Base-by-base conservation (phyloP, 1,284 basidiomycete genomes). In the Tilletiaria anomala region DNA sequence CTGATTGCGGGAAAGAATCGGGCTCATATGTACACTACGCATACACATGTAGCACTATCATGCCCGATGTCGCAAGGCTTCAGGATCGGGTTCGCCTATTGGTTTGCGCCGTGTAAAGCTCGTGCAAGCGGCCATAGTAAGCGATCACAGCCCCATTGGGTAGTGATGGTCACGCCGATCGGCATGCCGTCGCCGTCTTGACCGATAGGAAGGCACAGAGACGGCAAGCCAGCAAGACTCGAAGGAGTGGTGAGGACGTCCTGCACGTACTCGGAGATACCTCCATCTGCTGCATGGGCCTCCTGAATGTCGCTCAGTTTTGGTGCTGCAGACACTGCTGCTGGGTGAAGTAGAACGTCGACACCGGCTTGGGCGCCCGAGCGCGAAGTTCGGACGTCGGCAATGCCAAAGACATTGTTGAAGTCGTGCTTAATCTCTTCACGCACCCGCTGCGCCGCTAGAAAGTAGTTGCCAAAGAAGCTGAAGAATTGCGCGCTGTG, bases 381-480 rank as follows among this genome's bases (percentile, higher is more conserved):
- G 20, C 12, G 33, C n/a, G 33, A 5, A 2, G 44, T 41, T 16
- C 75, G 71, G 2, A 73, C 71, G 51, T 76, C 76, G 1, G 73
- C 70, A 1, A 74, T 65, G 1, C 73, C 70, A 65, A 94, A 85
- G 17, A 80, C 75, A 0, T 62, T 54, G 51, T 82, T 72, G 54
- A 88, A 91, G 56, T 94, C 88, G 3, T 73, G 56, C 49, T 77
- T 75, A 39, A 97, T 70, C 5, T 75, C 68, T 32, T 75, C 73
- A 1, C 91, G 77, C 16, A 94, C 75, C 15, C 78, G 74, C 47
- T 88, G 81, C 0, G 93, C 88, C 69, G 91, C 83, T 3, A 96
- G 73, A 65, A 88, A 96, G 67, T 91, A 94, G 63, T 93, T 94
- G 69, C 96, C 83, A 64, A 89, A 93, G 12, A n/a, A n/a, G n/a